Evolutionary conservation across 2,329 filamentous ascomycete species (phyloP), one percentile per base, ranked within the genome.

Genomic region (Cordyceps militaris): DNA sequence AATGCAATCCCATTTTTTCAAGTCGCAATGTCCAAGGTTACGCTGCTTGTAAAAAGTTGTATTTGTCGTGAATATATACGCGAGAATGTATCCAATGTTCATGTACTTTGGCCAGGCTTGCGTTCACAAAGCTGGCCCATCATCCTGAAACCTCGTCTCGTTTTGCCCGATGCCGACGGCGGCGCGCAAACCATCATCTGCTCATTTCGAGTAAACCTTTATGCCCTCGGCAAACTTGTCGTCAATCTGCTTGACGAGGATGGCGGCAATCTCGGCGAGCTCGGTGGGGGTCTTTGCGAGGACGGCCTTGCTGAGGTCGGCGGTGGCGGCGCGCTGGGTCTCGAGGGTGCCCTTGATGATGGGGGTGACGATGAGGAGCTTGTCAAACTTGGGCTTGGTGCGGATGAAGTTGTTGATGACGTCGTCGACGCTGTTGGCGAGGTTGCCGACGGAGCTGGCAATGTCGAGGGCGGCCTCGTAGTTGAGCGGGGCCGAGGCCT

Each of bases 311-410:
- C 70, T 71, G 42, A 78, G 71, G 10, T 73, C 66, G 24, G 65
- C 64, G 0, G 74, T 74, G 0, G 76, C 74, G 1, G 63, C 60
- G 63, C 73, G 70, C 66, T 79, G 68, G 7, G 70, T 59, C 57
- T 73, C 63, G 26, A 81, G 62, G 59, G 73, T 74, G 16, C 75
- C 44, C 40, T 76, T 65, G 36, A 80, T 76, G 36, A 76, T 63
- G 0, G 76, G 74, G 48, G 67, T 69, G 36, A 79, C 61, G 1
- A 76, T 54, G 6, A 77, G 63, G 40, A 48, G 44, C 23, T 66
- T 66, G 61, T 78, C 72, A 58, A 80, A 80, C 60, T 76, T 74
- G 21, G 65, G 68, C 66, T 77, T 77, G 28, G 69, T 64, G 11
- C 58, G 63, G 59, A 76, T 66, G 23, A 79, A 64, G n/a, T 67